phyloP scores from a whole-genome alignment of 495 filamentous ascomycete genomes.

The Penicillium coprophilum region DNA sequence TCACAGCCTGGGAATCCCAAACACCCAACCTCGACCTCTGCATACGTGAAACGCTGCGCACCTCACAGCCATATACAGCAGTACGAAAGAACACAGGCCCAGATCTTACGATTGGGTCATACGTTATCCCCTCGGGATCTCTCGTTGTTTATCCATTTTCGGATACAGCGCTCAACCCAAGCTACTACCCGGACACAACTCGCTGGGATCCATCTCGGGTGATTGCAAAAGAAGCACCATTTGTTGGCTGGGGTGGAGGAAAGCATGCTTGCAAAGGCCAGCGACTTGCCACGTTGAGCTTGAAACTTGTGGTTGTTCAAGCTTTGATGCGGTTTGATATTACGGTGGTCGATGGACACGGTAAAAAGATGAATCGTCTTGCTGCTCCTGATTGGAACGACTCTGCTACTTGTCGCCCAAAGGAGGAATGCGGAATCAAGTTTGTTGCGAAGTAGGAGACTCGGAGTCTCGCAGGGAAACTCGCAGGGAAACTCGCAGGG shows the following conservation, averaged over 20 bases:
- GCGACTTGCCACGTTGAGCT: conserved; percentile 9
- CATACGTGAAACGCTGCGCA: conserved; percentile 14
- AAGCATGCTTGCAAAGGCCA: conserved; percentile 16
- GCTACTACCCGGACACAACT: not conserved
- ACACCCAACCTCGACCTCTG: conserved; percentile 10
- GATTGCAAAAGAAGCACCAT: not conserved
- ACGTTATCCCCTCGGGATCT: conserved; percentile 10
- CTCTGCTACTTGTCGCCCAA: conserved; percentile 9
- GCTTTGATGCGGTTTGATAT: conserved; percentile 3
- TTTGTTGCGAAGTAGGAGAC: not conserved
- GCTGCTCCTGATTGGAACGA: conserved; percentile 13
- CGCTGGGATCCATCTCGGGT: conserved; percentile 13
- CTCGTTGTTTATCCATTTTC: conserved; percentile 10
- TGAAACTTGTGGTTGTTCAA: conserved; percentile 11
- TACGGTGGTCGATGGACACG: conserved; percentile 3
- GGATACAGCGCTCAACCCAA: conserved; percentile 11
- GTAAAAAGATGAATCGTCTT: not conserved
- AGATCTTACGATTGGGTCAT: conserved; percentile 1
- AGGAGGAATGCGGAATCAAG: conserved; percentile 6
- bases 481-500: no score
- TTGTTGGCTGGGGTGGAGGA: conserved; percentile 11
- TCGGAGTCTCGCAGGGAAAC: no score
- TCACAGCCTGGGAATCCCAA: conserved; percentile 13
- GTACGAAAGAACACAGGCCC: conserved; percentile 13
- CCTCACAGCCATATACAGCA: conserved; percentile 12